These are phyloP conservation scores for Farysia itapuensis DNA, from an alignment of 1,284 basidiomycete genomes.

Conservation along the genomic window DNA sequence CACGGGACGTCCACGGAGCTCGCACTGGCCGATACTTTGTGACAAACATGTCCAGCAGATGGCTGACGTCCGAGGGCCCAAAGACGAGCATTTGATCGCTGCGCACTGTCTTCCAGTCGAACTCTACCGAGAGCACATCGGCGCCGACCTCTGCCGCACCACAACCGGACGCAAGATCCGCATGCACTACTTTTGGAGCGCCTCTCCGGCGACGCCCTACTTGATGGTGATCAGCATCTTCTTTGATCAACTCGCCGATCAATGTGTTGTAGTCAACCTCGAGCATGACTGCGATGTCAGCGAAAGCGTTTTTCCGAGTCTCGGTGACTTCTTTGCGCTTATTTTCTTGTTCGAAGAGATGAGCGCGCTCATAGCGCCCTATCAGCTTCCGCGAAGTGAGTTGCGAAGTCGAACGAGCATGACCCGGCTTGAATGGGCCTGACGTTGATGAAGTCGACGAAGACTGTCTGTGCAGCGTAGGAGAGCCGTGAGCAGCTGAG, in stretches of 20 bases:
- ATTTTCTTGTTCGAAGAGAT: conserved; percentile 46
- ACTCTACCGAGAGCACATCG: conserved; percentile 42
- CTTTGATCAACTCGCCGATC: conserved; percentile 22
- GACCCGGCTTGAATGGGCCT: conserved; percentile 20
- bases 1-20: conserved; percentile 56
- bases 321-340: conserved; percentile 47
- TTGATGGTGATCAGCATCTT: not conserved
- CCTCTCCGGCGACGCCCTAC: conserved; percentile 22
- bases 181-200: conserved; percentile 14
- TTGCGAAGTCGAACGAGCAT: conserved; percentile 20
- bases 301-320: conserved; percentile 34
- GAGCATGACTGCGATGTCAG: conserved; percentile 46
- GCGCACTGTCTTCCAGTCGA: conserved; percentile 41
- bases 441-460: conserved; percentile 3
- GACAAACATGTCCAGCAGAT: conserved; percentile 78
- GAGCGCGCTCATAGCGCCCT: conserved; percentile 38
- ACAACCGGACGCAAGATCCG: conserved; percentile 42
- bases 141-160: conserved; percentile 49
- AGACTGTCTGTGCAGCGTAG: not conserved
- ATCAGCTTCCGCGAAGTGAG: conserved; percentile 38
- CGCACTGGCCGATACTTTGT: conserved; percentile 67
- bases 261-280: conserved; percentile 39
- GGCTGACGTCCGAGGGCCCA: conserved; percentile 73
- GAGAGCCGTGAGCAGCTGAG: not conserved
- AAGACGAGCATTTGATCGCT: conserved; percentile 77